Evolutionary conservation across 2,329 filamentous ascomycete species (phyloP).

Genomic region (Cadophora gregata): DNA sequence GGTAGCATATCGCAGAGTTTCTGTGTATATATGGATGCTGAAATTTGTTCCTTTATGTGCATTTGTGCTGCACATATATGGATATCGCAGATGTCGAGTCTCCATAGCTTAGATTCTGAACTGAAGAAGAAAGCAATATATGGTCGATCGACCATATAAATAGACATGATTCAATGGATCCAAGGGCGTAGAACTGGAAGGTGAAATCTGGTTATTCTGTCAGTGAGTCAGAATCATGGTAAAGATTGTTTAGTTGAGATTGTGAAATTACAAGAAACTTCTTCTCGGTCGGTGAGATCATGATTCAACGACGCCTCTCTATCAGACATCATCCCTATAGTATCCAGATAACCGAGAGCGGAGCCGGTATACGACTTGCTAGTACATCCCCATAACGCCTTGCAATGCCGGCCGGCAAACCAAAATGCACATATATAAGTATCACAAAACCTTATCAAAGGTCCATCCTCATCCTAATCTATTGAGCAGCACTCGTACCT

Average conservation of each 20-base stretch:
- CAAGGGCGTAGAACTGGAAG: not conserved
- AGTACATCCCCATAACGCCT: constrained; percentile 16
- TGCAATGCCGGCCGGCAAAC: constrained; percentile 13
- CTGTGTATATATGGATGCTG: not conserved
- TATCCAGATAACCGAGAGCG: not conserved
- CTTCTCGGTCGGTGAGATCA: not conserved
- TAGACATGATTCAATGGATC: no score
- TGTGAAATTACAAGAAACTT: constrained; percentile 5
- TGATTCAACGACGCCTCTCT: not conserved
- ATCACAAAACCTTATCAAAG: constrained; percentile 3
- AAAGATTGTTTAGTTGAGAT: not conserved
- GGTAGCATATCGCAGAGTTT: not conserved
- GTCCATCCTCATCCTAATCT: not conserved
- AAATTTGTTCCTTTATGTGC: not conserved
- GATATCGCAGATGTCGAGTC: not conserved
- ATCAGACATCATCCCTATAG: constrained; percentile 9
- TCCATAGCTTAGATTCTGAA: not conserved
- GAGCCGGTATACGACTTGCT: not conserved
- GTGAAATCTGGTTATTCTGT: not conserved
- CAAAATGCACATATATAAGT: constrained; percentile 14
- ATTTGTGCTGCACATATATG: not conserved
- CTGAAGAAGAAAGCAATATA: not conserved
- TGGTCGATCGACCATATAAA: not conserved
- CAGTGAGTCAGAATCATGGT: not conserved
- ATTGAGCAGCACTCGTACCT: not conserved